A percentile compares a stretch with the other conserved stretches of the same genome.
Conservation (phyloP, 257 asterid species). For the Ilex asprella region DNA sequence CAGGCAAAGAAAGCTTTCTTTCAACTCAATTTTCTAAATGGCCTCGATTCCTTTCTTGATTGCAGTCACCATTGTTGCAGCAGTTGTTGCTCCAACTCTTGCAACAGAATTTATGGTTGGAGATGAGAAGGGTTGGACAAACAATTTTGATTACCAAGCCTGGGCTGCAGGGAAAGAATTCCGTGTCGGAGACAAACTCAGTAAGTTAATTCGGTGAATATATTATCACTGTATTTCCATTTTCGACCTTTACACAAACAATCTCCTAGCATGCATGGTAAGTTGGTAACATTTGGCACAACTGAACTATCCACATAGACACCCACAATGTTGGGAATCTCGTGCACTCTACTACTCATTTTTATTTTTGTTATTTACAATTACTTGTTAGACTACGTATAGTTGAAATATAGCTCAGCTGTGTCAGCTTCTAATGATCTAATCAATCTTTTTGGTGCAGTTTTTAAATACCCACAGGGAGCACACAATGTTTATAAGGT, state of each 20-base stretch:
- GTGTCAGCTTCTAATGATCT: no score
- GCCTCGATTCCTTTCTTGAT: constrained; percentile 23
- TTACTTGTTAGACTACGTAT: no score
- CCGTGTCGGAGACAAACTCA: constrained; percentile 33
- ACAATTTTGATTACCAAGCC: constrained; percentile 20
- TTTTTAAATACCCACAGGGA: constrained; percentile 15
- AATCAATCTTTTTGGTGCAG: constrained; percentile 6
- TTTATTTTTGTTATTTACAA: no score
- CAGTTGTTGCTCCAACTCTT: constrained; percentile 19
- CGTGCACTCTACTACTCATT: no score
- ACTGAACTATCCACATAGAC: no score
- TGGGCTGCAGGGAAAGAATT: constrained; percentile 36
- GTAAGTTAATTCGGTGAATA: constrained; percentile 10
- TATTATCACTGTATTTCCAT: no score
- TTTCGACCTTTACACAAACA: no score
- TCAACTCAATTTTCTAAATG: constrained; percentile 13
- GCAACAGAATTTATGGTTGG: constrained; percentile 33
- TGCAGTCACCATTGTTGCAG: constrained; percentile 12
- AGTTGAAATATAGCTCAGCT: no score
- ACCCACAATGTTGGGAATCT: no score
- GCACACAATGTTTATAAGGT: constrained; percentile 27
- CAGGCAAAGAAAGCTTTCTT: no score
- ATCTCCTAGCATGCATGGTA: no score
- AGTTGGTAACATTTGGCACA: no score
- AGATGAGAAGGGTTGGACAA: constrained; percentile 35